A percentile compares a stretch with the other conserved stretches of the same genome.
Conservation (phyloP, 140 eudicot genomes). For the Stevia rebaudiana region DNA sequence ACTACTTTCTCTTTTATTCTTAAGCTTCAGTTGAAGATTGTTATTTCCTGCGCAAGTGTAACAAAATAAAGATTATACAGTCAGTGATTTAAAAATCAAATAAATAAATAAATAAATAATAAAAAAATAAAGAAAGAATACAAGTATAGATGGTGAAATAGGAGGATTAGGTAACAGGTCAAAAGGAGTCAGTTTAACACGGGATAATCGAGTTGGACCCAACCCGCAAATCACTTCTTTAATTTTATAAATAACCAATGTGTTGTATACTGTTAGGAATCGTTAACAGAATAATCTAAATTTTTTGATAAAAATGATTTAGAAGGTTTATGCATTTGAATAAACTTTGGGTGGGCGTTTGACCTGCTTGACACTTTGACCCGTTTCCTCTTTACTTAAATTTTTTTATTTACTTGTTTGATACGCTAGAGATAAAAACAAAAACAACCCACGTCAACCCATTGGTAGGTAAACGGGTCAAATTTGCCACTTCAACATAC, state of each 20-base stretch:
- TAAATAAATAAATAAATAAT: too few species aligned
- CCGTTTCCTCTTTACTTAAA: not conserved
- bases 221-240: not conserved
- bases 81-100: too few species aligned
- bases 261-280: not conserved
- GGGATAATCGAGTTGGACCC: not conserved
- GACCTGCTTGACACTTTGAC: slow-evolving; percentile 1
- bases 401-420: not conserved
- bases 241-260: not conserved
- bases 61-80: slow-evolving; percentile 7
- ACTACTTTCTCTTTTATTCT: slow-evolving; percentile 57
- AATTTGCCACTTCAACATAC: not conserved
- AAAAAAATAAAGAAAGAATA: not conserved
- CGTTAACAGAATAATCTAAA: not conserved
- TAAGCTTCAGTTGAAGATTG: slow-evolving; percentile 35
- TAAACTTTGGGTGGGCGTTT: not conserved
- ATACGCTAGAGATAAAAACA: not conserved
- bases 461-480: not conserved
- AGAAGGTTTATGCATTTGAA: slow-evolving; percentile 3
- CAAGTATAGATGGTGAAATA: not conserved
- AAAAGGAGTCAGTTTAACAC: not conserved
- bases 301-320: not conserved
- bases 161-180: not conserved
- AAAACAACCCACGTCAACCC: not conserved
- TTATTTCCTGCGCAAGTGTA: slow-evolving; percentile 44